Percentiles rank a stretch among this genome's conserved stretches.
Conservation (phyloP, 139 green algal genomes). For the Mychonastes homosphaera region DNA sequence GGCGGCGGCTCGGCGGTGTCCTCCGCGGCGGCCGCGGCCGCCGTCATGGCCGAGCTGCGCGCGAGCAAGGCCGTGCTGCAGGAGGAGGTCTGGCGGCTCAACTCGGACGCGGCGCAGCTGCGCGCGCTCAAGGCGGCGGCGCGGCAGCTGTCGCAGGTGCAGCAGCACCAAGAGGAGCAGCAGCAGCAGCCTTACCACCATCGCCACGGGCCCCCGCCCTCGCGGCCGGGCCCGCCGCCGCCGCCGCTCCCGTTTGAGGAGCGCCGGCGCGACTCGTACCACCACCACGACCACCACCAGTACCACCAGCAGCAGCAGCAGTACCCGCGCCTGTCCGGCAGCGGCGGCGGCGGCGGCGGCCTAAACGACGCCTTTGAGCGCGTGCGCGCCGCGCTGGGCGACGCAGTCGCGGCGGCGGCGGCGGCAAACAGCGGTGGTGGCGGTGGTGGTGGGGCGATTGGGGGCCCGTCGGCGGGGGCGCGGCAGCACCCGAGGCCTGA, state of each 20-base stretch:
- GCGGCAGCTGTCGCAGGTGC: background rate
- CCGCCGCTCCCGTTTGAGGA: background rate
- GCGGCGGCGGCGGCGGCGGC: too few species aligned
- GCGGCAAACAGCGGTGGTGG: too few species aligned
- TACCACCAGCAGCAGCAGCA: too few species aligned
- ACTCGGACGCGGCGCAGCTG: constrained; percentile 25
- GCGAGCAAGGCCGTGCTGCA: constrained; percentile 26
- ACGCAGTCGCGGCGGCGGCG: too few species aligned
- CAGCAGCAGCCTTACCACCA: background rate
- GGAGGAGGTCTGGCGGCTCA: constrained; percentile 26
- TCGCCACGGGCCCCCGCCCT: background rate
- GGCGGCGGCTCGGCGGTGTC: background rate
- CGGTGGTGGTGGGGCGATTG: too few species aligned
- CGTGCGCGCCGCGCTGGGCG: too few species aligned
- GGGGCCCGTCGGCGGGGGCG: too few species aligned
- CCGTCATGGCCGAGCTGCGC: too few species aligned
- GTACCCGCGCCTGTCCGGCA: too few species aligned
- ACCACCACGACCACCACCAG: too few species aligned
- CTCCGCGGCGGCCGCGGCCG: constrained; percentile 15
- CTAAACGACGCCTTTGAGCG: too few species aligned
- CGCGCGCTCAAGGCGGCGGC: constrained; percentile 9
- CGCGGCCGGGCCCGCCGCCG: background rate
- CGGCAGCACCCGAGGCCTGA: background rate
- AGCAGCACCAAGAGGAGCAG: background rate
- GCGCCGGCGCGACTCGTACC: too few species aligned